These are phyloP conservation scores for Russula sp. DNA, from an alignment of 768 basidiomycete species.

Conservation along the genomic window DNA sequence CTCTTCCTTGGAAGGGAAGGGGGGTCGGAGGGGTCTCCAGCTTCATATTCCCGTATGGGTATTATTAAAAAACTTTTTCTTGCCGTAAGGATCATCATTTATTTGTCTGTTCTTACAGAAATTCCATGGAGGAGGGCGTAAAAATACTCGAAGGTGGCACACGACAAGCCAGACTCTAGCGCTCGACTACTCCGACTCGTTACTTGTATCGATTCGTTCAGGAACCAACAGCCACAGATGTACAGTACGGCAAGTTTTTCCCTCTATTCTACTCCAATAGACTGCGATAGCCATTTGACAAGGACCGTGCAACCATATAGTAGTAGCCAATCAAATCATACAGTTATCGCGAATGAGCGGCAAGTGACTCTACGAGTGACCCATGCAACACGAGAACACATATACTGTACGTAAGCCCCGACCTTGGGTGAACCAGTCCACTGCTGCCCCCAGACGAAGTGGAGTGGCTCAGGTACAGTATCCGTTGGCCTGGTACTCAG, in stretches of 20 bases:
- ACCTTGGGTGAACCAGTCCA: not conserved
- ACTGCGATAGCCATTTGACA: not conserved
- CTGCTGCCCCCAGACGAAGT: not conserved
- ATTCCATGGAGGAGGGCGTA: not conserved
- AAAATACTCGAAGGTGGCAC: not conserved
- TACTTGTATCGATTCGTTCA: not conserved
- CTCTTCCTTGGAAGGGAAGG: too few relatives aligned
- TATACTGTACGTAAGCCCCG: slow-evolving; percentile 4
- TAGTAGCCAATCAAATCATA: not conserved
- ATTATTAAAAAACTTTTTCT: too few relatives aligned
- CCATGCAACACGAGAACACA: not conserved
- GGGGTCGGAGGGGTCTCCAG: too few relatives aligned
- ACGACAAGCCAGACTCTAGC: not conserved
- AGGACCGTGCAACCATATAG: not conserved
- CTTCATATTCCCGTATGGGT: not conserved
- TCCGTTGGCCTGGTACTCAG: not conserved
- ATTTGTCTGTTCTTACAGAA: not conserved
- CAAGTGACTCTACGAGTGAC: too few relatives aligned
- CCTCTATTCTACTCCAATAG: not conserved
- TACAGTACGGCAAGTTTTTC: not conserved
- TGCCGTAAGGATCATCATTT: not conserved
- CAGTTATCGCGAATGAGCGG: not conserved
- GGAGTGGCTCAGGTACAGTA: slow-evolving; percentile 1
- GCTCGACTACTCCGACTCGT: too few relatives aligned
- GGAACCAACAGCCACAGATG: not conserved